Conservation (phyloP, 1,139 yeast genomes). For the Magnusiomyces magnusii region DNA sequence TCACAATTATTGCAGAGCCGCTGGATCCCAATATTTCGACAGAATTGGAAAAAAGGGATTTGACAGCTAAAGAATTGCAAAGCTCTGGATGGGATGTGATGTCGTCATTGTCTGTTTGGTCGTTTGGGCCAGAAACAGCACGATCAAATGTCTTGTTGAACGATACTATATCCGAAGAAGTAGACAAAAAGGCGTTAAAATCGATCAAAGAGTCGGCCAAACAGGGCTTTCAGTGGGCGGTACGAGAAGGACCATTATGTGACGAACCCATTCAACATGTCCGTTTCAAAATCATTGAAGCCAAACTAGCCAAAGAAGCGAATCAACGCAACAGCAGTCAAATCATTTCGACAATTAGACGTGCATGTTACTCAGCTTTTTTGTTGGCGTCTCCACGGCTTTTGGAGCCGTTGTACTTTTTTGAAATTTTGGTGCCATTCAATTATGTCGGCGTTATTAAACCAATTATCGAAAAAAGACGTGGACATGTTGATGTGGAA, state of each 20-base stretch:
- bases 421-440: slow-evolving; percentile 50
- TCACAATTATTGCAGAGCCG: slow-evolving; percentile 79
- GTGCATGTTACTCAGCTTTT: slow-evolving; percentile 79
- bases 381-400: slow-evolving; percentile 72
- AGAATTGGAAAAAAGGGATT: slow-evolving; percentile 15
- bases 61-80: slow-evolving; percentile 41
- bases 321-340: slow-evolving; percentile 58
- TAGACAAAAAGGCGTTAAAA: slow-evolving; percentile 47
- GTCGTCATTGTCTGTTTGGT: slow-evolving; percentile 78
- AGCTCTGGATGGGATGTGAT: slow-evolving; percentile 73
- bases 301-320: slow-evolving; percentile 43
- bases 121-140: slow-evolving; percentile 57
- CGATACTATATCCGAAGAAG: slow-evolving; percentile 70
- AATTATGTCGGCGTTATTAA: slow-evolving; percentile 43
- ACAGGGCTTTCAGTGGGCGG: slow-evolving; percentile 81
- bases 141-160: slow-evolving; percentile 59
- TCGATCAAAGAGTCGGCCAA: slow-evolving; percentile 47
- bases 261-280: slow-evolving; percentile 73
- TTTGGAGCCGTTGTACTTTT: slow-evolving; percentile 75
- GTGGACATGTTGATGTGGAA: slow-evolving; percentile 54
- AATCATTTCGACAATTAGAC: slow-evolving; percentile 71
- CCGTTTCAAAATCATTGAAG: slow-evolving; percentile 64
- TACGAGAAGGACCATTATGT: slow-evolving; percentile 82
- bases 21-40: slow-evolving; percentile 45
- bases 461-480: slow-evolving; percentile 47